Base-by-base conservation (phyloP, 176 grass and related monocot species). In the Paspalum notatum region DNA sequence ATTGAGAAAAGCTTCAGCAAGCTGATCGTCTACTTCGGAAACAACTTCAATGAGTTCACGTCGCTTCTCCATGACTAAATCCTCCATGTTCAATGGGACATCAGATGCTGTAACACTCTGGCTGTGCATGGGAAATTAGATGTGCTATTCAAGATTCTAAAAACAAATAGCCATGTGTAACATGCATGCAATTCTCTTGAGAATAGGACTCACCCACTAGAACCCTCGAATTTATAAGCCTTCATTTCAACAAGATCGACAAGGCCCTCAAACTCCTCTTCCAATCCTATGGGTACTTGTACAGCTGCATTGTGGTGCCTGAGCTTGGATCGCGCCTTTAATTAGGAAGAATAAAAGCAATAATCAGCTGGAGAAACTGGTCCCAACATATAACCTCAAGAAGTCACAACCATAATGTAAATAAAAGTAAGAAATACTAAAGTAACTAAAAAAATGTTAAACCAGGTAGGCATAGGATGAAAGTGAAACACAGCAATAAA, bases 1-100 rank as follows among this genome's bases (percentile, higher is more conserved):
- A 72, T 83, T 93, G 46, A 98, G 92, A 91, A 98, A 98, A 86
- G 86, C 84, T 89, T 98, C 96, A 63, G 96, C 96, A 79, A 98
- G 86, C 42, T 93, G 82, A 83, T 98, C 96, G 76, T 98, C 96
- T n/a, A 95, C 96, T 90, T 98, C 96, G 52, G 96, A 98, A 90
- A 98, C 90, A 87, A 84, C 85, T 87, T 98, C 96, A 81, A 95
- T 93, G 71, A 98, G 89, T 85, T 98, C 96, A 58, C 90, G 90
- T 46, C 95, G 80, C 80, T 93, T 98, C 75, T 95, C 96, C 64
- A 60, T 76, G 45, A 95, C 88, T 49, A 93, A 60, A 57, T 83
- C 86, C 67, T 86, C 84, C 90, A 98, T 89, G 74, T 93, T 86
- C 17, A 79, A 85, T 79, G 92, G 92, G 41, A 98, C 56, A 71